Evolutionary conservation across 768 basidiomycete genomes (phyloP).

Genomic region (Suillus brevipes): DNA sequence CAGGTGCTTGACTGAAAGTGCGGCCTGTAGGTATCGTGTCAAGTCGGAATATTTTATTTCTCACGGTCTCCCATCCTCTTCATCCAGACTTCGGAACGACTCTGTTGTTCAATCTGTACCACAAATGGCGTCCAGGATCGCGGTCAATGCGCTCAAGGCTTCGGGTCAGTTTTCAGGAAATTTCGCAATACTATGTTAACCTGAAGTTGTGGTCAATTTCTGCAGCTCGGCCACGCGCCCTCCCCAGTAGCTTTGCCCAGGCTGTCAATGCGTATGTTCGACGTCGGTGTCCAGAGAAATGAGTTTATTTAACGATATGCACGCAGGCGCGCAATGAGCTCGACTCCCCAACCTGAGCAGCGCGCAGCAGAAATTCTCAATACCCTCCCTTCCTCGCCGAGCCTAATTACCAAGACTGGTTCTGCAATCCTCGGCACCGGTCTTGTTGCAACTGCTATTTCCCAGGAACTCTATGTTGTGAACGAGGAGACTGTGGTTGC

Average conservation of each 20-base stretch:
- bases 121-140: slow-evolving; percentile 71
- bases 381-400: slow-evolving; percentile 79
- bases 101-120: slow-evolving; percentile 10
- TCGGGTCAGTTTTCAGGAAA: slow-evolving; percentile 44
- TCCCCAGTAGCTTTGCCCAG: slow-evolving; percentile 45
- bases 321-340: slow-evolving; percentile 65
- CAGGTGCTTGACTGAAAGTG: neutral
- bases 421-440: slow-evolving; percentile 89
- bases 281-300: slow-evolving; percentile 6
- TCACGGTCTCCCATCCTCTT: slow-evolving; percentile 22
- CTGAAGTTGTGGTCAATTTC: slow-evolving; percentile 4
- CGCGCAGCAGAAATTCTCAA: slow-evolving; percentile 90
- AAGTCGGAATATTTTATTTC: slow-evolving; percentile 34
- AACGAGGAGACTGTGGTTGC: slow-evolving; percentile 95
- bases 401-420: slow-evolving; percentile 93
- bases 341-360: slow-evolving; percentile 74
- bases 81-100: slow-evolving; percentile 9
- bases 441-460: slow-evolving; percentile 87
- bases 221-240: slow-evolving; percentile 56
- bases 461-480: slow-evolving; percentile 95
- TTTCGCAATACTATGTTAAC: neutral
- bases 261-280: slow-evolving; percentile 47
- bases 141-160: slow-evolving; percentile 60
- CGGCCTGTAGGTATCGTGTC: slow-evolving; percentile 19
- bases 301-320: slow-evolving; percentile 12